These are phyloP conservation scores for Typha latifolia DNA, from an alignment of 176 grass and related monocot genomes.

Conservation along the genomic window DNA sequence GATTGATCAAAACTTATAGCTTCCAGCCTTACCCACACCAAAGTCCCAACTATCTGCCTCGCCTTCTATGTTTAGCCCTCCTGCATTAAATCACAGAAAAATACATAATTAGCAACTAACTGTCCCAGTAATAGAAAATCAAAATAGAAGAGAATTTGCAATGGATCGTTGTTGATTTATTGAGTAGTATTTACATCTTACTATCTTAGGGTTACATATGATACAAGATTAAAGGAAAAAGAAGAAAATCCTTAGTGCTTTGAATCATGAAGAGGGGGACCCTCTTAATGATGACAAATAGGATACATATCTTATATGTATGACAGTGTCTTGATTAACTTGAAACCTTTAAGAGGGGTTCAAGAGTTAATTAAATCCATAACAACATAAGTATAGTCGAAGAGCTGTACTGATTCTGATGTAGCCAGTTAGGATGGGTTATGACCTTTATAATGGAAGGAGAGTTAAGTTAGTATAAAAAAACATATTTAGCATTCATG, in stretches of 20 bases:
- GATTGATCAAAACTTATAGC: neutral
- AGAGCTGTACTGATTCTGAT: neutral
- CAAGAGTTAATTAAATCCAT: neutral
- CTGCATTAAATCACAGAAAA: constrained; percentile 39
- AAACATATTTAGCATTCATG: neutral
- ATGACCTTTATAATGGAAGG: no score
- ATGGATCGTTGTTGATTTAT: neutral
- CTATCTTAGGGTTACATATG: neutral
- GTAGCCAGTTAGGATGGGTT: no score
- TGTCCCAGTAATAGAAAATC: neutral
- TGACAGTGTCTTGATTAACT: neutral
- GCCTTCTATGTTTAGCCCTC: constrained; percentile 83
- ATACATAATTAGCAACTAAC: constrained; percentile 10
- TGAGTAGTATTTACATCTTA: neutral
- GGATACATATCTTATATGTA: neutral
- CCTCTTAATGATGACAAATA: constrained; percentile 1
- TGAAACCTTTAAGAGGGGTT: neutral
- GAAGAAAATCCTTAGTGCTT: no score
- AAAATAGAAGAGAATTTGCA: neutral
- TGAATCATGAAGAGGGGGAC: neutral
- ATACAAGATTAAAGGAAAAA: neutral
- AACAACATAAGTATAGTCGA: neutral
- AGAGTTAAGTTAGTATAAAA: no score
- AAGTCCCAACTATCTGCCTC: constrained; percentile 88
- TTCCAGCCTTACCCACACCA: constrained; percentile 66